Conservation (phyloP, 169 alveolate genomes). For the Plasmodium malariae region DNA sequence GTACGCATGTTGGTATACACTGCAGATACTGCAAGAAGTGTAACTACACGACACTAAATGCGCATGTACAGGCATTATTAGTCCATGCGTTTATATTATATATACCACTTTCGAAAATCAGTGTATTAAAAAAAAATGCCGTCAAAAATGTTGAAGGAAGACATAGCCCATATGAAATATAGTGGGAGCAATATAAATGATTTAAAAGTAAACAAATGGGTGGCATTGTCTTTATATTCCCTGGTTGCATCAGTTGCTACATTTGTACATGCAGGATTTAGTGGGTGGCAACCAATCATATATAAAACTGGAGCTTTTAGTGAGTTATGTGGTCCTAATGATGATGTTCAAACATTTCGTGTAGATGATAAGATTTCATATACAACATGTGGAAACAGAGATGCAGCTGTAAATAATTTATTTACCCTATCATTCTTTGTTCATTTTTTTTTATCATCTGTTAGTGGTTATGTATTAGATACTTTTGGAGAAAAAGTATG, state of each 20-base stretch:
- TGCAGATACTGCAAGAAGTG: too few relatives aligned
- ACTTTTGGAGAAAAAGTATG: conserved; percentile 64
- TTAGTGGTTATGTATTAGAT: conserved; percentile 69
- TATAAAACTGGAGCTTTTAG: conserved; percentile 73
- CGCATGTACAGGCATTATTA: too few relatives aligned
- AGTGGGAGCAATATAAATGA: neutral
- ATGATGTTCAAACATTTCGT: conserved; percentile 14
- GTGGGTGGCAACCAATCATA: conserved; percentile 73
- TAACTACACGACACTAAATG: too few relatives aligned
- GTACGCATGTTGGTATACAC: neutral
- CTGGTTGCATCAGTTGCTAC: conserved; percentile 31
- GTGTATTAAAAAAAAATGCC: neutral
- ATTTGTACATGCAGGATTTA: conserved; percentile 67
- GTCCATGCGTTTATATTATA: too few relatives aligned
- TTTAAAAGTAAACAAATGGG: conserved; percentile 34
- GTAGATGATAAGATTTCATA: conserved; percentile 32
- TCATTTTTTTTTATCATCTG: conserved; percentile 61
- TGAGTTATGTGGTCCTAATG: conserved; percentile 33
- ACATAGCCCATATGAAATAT: conserved; percentile 21
- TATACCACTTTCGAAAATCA: too few relatives aligned
- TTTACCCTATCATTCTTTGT: conserved; percentile 65
- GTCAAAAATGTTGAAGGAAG: neutral
- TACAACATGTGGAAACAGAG: conserved; percentile 66
- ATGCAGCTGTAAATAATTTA: conserved; percentile 63
- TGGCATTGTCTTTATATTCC: conserved; percentile 25